Evolutionary conservation across 73 alveolate species (phyloP), one percentile per base, ranked within the genome.

Genomic region (Blepharisma japonicum): DNA sequence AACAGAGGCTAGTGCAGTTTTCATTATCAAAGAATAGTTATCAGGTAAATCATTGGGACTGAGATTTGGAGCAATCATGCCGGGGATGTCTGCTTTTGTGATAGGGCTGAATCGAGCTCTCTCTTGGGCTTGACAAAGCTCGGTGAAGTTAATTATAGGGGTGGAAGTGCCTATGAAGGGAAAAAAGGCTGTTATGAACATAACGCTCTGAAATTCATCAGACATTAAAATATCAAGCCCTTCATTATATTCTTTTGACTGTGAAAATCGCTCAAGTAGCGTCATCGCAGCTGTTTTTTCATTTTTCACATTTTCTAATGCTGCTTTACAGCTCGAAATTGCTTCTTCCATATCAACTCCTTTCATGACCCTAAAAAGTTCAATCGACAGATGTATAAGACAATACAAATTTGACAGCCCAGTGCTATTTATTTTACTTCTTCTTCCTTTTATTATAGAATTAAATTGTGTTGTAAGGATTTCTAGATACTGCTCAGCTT

Each of bases 71-170:
- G 42, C 42, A 32, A 32, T 32, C 42, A 32, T 32, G 42, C 42
- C 3, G 0, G 42, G 42, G 42, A 32, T 32, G 42, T 32, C 42
- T 32, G 42, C 42, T 32, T 32, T 32, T 32, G 42, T 32, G 42
- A 32, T 32, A 32, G 42, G 42, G 3, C 42, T 32, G 42, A 32
- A 32, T 32, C 42, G 42, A 3, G 42, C 42, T 32, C 47, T 2
- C 4, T 61, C 74, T 25, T 61, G 74, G 49, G 74, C 74, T 61
- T 61, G 49, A 8, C 47, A 14, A 18, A 61, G 46, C 39, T 61
- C 74, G 46, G 47, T 20, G 23, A 25, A 25, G 47, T 18, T 8
- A 11, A 61, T 25, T 8, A 61, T 25, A 20, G 74, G 74, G 5
- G 74, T 61, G 3, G 74, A 14, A 14, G 14, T 61, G 14, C 14